phyloP scores from a whole-genome alignment of 1,139 yeast genomes.

The Martiniozyma asiatica region DNA sequence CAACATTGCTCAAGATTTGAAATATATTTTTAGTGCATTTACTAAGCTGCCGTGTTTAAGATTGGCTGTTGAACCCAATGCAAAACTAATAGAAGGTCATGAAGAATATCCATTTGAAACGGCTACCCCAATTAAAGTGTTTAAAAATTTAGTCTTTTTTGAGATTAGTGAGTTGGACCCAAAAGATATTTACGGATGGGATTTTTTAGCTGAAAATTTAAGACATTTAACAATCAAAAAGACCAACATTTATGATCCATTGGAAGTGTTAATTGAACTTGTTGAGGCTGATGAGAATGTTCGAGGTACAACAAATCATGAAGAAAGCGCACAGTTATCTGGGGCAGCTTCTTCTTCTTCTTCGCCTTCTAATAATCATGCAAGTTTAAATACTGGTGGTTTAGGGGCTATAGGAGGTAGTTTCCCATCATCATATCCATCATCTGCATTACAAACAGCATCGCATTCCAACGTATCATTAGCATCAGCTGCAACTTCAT shows the following conservation, averaged over 20 bases:
- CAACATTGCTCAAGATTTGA: conserved; percentile 36
- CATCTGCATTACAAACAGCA: too few relatives aligned
- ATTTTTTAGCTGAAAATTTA: conserved; percentile 40
- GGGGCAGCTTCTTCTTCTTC: conserved; percentile 7
- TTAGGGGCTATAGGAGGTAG: too few relatives aligned
- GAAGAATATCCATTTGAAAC: conserved; percentile 67
- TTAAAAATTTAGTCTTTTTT: conserved; percentile 49
- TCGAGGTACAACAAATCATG: conserved; percentile 19
- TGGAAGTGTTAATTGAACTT: conserved; percentile 37
- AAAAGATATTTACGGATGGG: conserved; percentile 58
- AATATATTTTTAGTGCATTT: conserved; percentile 52
- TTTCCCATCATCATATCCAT: too few relatives aligned
- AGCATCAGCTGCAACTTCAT: too few relatives aligned
- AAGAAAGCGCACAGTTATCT: conserved; percentile 14
- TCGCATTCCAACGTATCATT: too few relatives aligned
- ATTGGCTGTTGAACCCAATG: conserved; percentile 45
- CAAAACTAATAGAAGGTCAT: conserved; percentile 44
- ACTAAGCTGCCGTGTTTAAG: conserved; percentile 55
- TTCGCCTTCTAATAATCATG: conserved; percentile 8
- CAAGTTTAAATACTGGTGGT: conserved; percentile 15
- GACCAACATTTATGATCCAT: conserved; percentile 37
- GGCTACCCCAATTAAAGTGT: conserved; percentile 48
- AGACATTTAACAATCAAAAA: conserved; percentile 43
- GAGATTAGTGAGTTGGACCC: conserved; percentile 53
- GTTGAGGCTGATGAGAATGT: conserved; percentile 48